These are phyloP conservation scores for Nemania sp. DNA, from an alignment of 2,329 filamentous ascomycete species.

Conservation along the genomic window DNA sequence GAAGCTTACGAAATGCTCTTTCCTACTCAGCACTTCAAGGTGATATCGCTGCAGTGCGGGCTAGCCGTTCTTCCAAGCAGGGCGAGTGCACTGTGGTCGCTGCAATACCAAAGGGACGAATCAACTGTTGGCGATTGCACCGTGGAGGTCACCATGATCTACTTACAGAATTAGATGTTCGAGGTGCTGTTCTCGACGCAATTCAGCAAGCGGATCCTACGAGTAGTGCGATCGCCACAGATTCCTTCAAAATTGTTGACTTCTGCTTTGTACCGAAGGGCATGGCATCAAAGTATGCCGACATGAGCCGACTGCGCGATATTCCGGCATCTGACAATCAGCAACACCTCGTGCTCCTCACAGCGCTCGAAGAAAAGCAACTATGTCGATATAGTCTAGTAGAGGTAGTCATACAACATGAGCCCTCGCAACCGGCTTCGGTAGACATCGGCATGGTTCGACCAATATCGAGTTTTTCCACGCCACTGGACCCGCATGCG, in stretches of 20 bases:
- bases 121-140: constrained; percentile 87
- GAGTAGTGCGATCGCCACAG: constrained; percentile 52
- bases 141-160: constrained; percentile 82
- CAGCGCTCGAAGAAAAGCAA: constrained; percentile 55
- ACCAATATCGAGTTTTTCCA: constrained; percentile 66
- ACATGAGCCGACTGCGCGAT: constrained; percentile 55
- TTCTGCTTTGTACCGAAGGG: constrained; percentile 69
- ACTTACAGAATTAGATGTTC: constrained; percentile 71
- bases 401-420: constrained; percentile 66
- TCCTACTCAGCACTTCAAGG: constrained; percentile 70
- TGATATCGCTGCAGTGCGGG: constrained; percentile 78
- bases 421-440: constrained; percentile 39
- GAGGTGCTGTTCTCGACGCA: constrained; percentile 64
- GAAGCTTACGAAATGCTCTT: constrained; percentile 77
- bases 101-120: constrained; percentile 72
- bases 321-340: constrained; percentile 54
- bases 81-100: constrained; percentile 86
- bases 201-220: constrained; percentile 60
- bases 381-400: constrained; percentile 71
- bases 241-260: constrained; percentile 75
- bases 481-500: constrained; percentile 50
- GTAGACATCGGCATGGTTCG: constrained; percentile 67
- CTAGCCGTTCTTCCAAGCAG: constrained; percentile 70
- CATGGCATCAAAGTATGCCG: constrained; percentile 53
- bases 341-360: constrained; percentile 65